Evolutionary conservation across 2,329 filamentous ascomycete species (phyloP).

Genomic region (Pseudogymnoascus sp.): DNA sequence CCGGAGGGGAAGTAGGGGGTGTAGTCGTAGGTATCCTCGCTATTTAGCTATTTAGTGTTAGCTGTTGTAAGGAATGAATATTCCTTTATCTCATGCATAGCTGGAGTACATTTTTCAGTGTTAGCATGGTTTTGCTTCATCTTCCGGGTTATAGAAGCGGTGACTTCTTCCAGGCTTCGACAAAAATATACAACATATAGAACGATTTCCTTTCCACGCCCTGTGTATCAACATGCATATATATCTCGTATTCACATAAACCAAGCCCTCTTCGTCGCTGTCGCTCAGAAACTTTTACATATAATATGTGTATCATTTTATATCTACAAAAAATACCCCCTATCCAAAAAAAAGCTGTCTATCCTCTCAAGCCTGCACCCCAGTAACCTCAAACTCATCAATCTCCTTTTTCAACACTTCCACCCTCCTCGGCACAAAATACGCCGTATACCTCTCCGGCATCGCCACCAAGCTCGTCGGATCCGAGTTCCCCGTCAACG

Average conservation of each 20-base stretch:
- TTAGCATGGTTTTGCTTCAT: conserved; percentile 27
- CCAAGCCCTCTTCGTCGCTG: neutral
- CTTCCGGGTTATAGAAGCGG: conserved; percentile 26
- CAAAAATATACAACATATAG: conserved; percentile 27
- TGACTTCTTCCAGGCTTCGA: conserved; percentile 26
- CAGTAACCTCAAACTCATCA: conserved; percentile 18
- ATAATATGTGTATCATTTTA: neutral
- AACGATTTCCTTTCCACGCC: conserved; percentile 24
- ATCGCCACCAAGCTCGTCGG: conserved; percentile 54
- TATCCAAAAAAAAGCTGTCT: neutral
- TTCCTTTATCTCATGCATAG: conserved; percentile 17
- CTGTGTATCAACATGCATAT: neutral
- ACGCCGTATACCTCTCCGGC: conserved; percentile 47
- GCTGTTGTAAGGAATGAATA: neutral
- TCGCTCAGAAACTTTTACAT: neutral
- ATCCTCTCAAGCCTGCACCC: neutral
- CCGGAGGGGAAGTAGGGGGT: conserved; percentile 15
- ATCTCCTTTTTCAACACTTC: conserved; percentile 35
- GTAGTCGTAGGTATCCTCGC: neutral
- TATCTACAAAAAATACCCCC: neutral
- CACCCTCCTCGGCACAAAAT: conserved; percentile 47
- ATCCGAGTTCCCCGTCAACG: conserved; percentile 49
- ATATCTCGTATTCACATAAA: neutral
- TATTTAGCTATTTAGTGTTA: neutral
- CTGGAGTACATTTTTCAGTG: conserved; percentile 19